Evolutionary conservation across 495 filamentous ascomycete species (phyloP).

Genomic region (Neurospora cerealis): DNA sequence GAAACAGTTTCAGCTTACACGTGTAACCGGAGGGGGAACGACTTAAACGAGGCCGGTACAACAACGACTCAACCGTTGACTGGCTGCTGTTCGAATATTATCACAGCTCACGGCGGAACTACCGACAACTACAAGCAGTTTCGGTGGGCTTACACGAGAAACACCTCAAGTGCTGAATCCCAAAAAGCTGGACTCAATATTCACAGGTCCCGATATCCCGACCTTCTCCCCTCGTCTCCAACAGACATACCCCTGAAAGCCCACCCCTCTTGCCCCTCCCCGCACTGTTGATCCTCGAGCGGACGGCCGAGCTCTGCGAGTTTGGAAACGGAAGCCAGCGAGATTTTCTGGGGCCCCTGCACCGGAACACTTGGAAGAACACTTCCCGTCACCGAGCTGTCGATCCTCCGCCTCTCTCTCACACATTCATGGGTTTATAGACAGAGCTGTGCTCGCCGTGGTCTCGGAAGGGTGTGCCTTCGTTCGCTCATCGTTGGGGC

Average conservation of each 20-base stretch:
- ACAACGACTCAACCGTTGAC: not conserved
- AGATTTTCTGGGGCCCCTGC: not conserved
- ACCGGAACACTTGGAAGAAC: not conserved
- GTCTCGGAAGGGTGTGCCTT: not conserved
- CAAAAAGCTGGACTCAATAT: not conserved
- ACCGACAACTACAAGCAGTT: not conserved
- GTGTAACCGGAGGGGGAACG: not conserved
- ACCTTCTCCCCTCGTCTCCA: not conserved
- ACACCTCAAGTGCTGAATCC: not conserved
- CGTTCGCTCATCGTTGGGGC: not conserved
- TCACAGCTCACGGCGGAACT: not conserved
- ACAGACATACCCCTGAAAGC: not conserved
- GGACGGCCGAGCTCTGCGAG: not conserved
- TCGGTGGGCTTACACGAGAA: not conserved
- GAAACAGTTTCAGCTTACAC: not conserved
- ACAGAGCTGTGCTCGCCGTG: not conserved
- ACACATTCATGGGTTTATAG: not conserved
- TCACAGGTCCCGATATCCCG: not conserved
- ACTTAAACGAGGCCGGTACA: not conserved
- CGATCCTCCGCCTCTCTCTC: not conserved
- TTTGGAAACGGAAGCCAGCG: not conserved
- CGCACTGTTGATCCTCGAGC: not conserved
- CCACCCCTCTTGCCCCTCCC: not conserved
- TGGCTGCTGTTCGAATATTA: not conserved
- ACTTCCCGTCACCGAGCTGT: not conserved